phyloP scores from a whole-genome alignment of 1,284 basidiomycete species.

The Fomes fomentarius region DNA sequence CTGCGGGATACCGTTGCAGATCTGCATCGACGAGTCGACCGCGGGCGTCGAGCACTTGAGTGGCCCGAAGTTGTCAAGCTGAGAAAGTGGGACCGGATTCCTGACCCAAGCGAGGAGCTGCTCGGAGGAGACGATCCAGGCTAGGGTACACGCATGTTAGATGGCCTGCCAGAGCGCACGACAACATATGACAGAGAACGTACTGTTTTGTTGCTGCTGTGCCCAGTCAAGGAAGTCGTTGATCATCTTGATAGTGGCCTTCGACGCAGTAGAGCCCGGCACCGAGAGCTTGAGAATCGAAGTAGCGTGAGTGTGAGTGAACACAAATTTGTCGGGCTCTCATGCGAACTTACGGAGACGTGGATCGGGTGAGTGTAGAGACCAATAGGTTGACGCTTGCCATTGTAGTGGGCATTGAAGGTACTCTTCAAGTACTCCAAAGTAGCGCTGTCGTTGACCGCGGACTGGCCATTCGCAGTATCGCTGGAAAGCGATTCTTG shows the following conservation, averaged over 20 bases:
- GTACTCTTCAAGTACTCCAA: slow-evolving; percentile 76
- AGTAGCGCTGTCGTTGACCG: slow-evolving; percentile 62
- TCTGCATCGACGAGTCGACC: slow-evolving; percentile 53
- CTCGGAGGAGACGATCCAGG: slow-evolving; percentile 78
- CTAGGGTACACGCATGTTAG: no score
- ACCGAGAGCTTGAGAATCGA: slow-evolving; percentile 4
- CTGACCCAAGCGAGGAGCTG: slow-evolving; percentile 78
- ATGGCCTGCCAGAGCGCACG: background rate
- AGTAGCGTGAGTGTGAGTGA: background rate
- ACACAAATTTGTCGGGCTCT: background rate
- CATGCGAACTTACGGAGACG: slow-evolving; percentile 52
- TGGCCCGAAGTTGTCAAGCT: slow-evolving; percentile 55
- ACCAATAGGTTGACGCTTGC: slow-evolving; percentile 77
- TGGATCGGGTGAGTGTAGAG: slow-evolving; percentile 86
- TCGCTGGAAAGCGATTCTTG: slow-evolving; percentile 47
- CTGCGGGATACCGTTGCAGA: slow-evolving; percentile 75
- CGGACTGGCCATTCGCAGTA: slow-evolving; percentile 51
- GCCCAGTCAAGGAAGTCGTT: slow-evolving; percentile 85
- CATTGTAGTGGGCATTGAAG: slow-evolving; percentile 75
- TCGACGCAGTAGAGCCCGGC: slow-evolving; percentile 55
- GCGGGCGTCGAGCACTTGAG: slow-evolving; percentile 68
- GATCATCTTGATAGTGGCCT: slow-evolving; percentile 70
- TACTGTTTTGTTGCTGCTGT: slow-evolving; percentile 70
- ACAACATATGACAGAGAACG: slow-evolving; percentile 10
- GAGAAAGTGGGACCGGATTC: slow-evolving; percentile 67